phyloP scores from a whole-genome alignment of 768 basidiomycete genomes.

The Leccinum boreale region DNA sequence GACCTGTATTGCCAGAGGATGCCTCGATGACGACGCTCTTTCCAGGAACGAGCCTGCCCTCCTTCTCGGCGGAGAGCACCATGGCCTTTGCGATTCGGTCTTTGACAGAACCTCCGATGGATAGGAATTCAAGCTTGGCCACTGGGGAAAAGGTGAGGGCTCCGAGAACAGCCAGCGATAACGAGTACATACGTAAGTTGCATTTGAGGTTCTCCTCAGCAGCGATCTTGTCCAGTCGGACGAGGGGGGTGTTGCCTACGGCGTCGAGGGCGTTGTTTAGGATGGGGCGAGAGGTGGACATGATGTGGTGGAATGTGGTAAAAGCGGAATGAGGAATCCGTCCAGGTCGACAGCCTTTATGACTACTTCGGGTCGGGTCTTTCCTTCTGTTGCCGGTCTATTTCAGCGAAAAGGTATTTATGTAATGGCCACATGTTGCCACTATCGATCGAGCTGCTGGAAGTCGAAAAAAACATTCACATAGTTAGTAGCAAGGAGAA shows the following conservation, averaged over 20 bases:
- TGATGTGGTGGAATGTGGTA: constrained; percentile 9
- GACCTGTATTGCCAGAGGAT: constrained; percentile 94
- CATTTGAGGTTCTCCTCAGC: constrained; percentile 74
- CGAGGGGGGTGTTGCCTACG: constrained; percentile 88
- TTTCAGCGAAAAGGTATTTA: neutral
- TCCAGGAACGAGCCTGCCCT: constrained; percentile 82
- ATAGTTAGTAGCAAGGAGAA: too few species aligned
- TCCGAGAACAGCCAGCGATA: neutral
- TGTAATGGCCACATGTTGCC: neutral
- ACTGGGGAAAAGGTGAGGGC: constrained; percentile 41
- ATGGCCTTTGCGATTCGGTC: constrained; percentile 96
- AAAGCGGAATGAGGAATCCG: neutral
- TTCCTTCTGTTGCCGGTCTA: neutral
- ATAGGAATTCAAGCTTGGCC: constrained; percentile 87
- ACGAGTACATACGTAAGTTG: constrained; percentile 71
- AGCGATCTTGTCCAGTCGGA: constrained; percentile 81
- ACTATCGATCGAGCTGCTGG: neutral
- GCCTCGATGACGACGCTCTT: constrained; percentile 94
- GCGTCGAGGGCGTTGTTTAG: constrained; percentile 80
- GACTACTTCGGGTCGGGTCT: constrained; percentile 9
- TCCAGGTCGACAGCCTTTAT: neutral
- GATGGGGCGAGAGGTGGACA: constrained; percentile 42
- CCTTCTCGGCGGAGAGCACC: constrained; percentile 90
- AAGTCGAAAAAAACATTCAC: neutral
- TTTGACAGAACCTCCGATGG: constrained; percentile 92